phyloP scores from a whole-genome alignment of 495 filamentous ascomycete species.

The Penicillium bialowiezense region DNA sequence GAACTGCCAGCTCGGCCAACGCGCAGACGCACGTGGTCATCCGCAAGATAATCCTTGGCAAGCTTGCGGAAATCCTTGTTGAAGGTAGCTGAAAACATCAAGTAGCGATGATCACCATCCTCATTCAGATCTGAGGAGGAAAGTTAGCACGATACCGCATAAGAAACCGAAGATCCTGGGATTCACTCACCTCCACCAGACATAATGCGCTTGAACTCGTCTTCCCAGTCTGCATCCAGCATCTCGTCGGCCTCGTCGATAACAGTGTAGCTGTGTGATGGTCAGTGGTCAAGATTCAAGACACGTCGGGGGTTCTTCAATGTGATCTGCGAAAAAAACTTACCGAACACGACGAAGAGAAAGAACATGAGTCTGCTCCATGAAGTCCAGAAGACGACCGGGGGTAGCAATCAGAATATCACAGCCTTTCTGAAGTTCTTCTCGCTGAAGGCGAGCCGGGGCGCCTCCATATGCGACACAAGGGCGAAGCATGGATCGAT shows the following conservation, averaged over 20 bases:
- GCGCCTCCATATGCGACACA: constrained; percentile 89
- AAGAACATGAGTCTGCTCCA: constrained; percentile 63
- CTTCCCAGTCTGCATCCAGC: constrained; percentile 71
- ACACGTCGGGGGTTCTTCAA: no score
- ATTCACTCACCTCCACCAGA: constrained; percentile 64
- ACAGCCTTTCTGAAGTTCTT: constrained; percentile 76
- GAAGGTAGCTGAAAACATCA: constrained; percentile 97
- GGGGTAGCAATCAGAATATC: constrained; percentile 87
- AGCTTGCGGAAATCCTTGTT: constrained; percentile 70
- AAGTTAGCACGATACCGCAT: constrained; percentile 14
- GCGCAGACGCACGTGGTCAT: constrained; percentile 70
- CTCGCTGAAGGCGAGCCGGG: constrained; percentile 59
- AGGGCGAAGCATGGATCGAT: constrained; percentile 90
- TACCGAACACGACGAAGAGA: constrained; percentile 75
- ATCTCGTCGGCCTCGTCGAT: constrained; percentile 97
- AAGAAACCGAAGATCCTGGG: background rate
- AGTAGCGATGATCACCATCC: constrained; percentile 75
- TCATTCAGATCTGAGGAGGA: constrained; percentile 56
- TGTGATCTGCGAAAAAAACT: no score
- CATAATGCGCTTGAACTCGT: constrained; percentile 68
- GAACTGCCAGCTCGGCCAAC: constrained; percentile 83
- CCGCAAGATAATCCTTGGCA: constrained; percentile 68
- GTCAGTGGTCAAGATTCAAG: constrained; percentile 3
- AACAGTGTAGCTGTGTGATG: constrained; percentile 61
- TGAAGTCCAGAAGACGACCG: constrained; percentile 80